Percentiles rank a stretch among this genome's conserved stretches.
These are phyloP conservation scores for Penicillium sclerotigenum DNA, from an alignment of 2,329 filamentous ascomycete genomes.

Conservation along the genomic window DNA sequence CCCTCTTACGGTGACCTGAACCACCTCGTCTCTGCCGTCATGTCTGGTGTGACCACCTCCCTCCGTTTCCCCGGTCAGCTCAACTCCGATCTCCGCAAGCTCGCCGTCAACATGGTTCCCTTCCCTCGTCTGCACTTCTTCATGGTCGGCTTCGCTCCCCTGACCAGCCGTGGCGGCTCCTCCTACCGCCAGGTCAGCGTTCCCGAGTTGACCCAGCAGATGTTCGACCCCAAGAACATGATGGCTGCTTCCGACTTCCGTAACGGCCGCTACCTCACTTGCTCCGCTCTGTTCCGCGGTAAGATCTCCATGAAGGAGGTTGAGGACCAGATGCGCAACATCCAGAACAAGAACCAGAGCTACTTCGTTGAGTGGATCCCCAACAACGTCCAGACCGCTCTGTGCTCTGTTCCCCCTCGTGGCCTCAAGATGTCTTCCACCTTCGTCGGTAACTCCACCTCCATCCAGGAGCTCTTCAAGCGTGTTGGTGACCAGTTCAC, in stretches of 20 bases:
- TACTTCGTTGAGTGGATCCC: constrained; percentile 99
- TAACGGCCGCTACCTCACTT: constrained; percentile 98
- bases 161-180: constrained; percentile 87
- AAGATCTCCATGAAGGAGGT: constrained; percentile 99
- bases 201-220: constrained; percentile 98
- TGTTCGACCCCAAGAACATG: constrained; percentile 99
- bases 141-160: constrained; percentile 99
- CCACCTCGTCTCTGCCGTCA: constrained; percentile 98
- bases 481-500: constrained; percentile 99
- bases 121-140: constrained; percentile 99
- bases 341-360: constrained; percentile 98
- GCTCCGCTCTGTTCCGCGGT: constrained; percentile 99
- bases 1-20: constrained; percentile 99
- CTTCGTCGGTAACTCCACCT: constrained; percentile 98
- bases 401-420: constrained; percentile 97
- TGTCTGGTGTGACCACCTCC: constrained; percentile 98
- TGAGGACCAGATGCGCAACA: constrained; percentile 99
- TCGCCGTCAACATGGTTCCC: constrained; percentile 99
- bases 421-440: constrained; percentile 99
- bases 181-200: constrained; percentile 97
- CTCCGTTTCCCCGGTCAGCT: constrained; percentile 99
- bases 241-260: constrained; percentile 99
- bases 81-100: constrained; percentile 99
- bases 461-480: constrained; percentile 99
- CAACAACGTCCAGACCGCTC: constrained; percentile 99